Base-by-base conservation (phyloP, 2,329 filamentous ascomycete species). In the Penicillium sp. region DNA sequence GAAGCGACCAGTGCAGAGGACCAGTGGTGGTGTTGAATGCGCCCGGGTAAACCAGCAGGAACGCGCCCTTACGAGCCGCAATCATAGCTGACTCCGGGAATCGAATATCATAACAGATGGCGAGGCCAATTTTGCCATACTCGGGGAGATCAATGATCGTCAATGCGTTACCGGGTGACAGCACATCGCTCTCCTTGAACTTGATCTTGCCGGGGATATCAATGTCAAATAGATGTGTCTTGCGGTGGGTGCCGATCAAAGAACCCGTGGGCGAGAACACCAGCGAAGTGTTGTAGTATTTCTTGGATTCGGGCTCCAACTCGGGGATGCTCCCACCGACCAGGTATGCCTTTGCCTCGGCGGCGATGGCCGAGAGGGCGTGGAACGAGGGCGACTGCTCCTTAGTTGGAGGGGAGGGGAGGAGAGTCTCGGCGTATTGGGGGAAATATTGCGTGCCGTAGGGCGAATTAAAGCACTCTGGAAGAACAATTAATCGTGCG, bases 391-490 rank as follows among this genome's bases (percentile, higher is more conserved):
- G 93, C 4, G 91, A 89, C 70, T 90, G 86, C 49, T 86, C 84
- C 62, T 81, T 75, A 3, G 87, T 81, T 0, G 93, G 92, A 30
- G 92, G 91, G 3, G 87, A 89, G 0, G 92, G 92, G 0, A 86
- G 82, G n/a, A 98, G 87, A 1, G 87, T 89, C 79, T 99, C 95
- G 68, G 95, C 93, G 77, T 98, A 98, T 63, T 88, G 86, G 57
- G 93, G 89, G 80, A 99, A 99, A 83, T 89, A 93, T 73, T 92
- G 84, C 67, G 88, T 93, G 68, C 95, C 95, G 79, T 99, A 99
- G 8, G 95, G 95, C 45, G 91, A 96, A 82, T 99, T 99, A 87
- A 99, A 99, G 84, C 95, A 99, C 81, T 99, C 95, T 38, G 95
- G 95, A 19, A 99, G 86, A 37, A 98, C 92, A 66, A 98, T 89